A percentile compares a stretch with the other conserved stretches of the same genome.
Evolutionary conservation across 2,329 filamentous ascomycete species (phyloP).

Genomic region (Aspergillus quadrilineatus): DNA sequence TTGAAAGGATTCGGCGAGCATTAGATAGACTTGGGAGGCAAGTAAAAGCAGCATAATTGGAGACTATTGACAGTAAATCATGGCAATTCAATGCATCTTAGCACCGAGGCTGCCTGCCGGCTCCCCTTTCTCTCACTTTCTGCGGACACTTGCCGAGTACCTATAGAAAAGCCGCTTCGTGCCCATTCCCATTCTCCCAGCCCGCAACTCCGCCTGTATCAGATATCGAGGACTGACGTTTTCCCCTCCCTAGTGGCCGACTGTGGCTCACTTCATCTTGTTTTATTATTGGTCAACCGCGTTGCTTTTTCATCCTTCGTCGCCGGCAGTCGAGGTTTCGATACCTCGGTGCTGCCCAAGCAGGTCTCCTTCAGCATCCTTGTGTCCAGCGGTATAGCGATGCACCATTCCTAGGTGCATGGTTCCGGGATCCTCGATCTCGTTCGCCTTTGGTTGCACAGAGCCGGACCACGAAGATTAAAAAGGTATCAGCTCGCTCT

Average conservation of each 20-base stretch:
- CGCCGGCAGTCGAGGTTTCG: neutral
- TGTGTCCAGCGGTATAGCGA: conserved; percentile 1
- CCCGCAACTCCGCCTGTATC: neutral
- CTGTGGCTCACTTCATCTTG: neutral
- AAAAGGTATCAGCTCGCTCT: conserved; percentile 10
- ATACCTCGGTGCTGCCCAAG: conserved; percentile 3
- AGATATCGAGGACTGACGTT: neutral
- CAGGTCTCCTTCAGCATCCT: conserved; percentile 4
- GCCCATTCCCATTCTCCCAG: neutral
- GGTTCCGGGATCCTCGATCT: conserved; percentile 8
- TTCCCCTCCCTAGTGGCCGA: neutral
- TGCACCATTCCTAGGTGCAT: conserved; percentile 1
- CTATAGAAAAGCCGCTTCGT: conserved; percentile 10
- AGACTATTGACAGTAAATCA: conserved; percentile 1
- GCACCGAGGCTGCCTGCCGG: neutral
- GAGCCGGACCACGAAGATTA: neutral
- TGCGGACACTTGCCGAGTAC: conserved; percentile 3
- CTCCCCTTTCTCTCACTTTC: conserved; percentile 1
- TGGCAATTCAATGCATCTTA: neutral
- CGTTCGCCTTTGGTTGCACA: conserved; percentile 2
- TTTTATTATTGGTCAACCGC: neutral
- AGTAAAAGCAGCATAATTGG: neutral
- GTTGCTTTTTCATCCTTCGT: neutral
- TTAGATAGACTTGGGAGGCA: neutral
- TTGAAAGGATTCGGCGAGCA: neutral